A percentile compares a stretch with the other conserved stretches of the same genome.
Conservation (phyloP, 495 filamentous ascomycete species). For the Rostrohypoxylon terebratum region DNA sequence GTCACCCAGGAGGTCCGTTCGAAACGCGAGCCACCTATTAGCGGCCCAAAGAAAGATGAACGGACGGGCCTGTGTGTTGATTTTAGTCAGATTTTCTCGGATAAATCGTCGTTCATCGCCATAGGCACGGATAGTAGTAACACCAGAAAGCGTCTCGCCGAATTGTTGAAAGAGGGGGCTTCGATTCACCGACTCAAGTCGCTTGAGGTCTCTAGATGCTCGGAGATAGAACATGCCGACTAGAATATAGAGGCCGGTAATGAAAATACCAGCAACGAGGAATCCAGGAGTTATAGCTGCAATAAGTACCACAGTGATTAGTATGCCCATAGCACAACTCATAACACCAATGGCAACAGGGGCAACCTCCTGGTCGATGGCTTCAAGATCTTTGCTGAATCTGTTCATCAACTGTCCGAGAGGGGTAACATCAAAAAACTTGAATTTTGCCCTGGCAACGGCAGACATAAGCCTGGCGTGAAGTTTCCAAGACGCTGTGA, state of each 20-base stretch:
- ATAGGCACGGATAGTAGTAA: slow-evolving; percentile 98
- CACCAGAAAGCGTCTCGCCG: slow-evolving; percentile 93
- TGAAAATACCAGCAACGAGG: slow-evolving; percentile 87
- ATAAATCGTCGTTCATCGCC: slow-evolving; percentile 94
- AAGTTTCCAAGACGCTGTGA: slow-evolving; percentile 87
- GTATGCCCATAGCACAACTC: slow-evolving; percentile 68
- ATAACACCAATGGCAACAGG: slow-evolving; percentile 80
- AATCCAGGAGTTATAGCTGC: slow-evolving; percentile 92
- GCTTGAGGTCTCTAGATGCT: slow-evolving; percentile 92
- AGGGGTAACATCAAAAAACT: slow-evolving; percentile 97
- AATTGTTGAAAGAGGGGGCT: slow-evolving; percentile 99
- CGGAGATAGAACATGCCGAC: slow-evolving; percentile 90
- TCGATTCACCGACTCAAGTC: slow-evolving; percentile 91
- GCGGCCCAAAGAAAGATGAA: slow-evolving; percentile 98
- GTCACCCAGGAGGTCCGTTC: slow-evolving; percentile 91
- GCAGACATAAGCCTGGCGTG: slow-evolving; percentile 82
- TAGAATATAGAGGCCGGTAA: slow-evolving; percentile 81
- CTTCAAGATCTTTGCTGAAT: slow-evolving; percentile 97
- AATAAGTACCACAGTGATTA: slow-evolving; percentile 93
- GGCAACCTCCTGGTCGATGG: slow-evolving; percentile 95
- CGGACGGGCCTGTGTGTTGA: slow-evolving; percentile 91
- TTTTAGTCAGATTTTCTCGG: slow-evolving; percentile 87
- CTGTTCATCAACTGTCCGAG: slow-evolving; percentile 98
- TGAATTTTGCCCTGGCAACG: slow-evolving; percentile 89
- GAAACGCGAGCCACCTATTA: slow-evolving; percentile 95